These are phyloP conservation scores for Candida gigantensis DNA, from an alignment of 1,139 yeast species.

Conservation along the genomic window DNA sequence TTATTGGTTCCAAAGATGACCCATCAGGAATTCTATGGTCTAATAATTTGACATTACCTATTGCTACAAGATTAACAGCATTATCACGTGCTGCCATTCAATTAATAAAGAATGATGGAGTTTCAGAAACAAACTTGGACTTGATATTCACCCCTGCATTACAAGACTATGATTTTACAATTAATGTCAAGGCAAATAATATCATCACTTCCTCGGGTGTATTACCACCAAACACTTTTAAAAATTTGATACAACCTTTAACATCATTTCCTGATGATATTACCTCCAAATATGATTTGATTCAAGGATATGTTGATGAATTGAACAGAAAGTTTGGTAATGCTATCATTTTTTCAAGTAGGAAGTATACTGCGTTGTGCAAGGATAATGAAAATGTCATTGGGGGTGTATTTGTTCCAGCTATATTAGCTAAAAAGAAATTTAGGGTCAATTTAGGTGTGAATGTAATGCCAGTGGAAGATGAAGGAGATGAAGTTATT, in stretches of 20 bases:
- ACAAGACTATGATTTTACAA: conserved; percentile 78
- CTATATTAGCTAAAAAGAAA: conserved; percentile 53
- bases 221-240: conserved; percentile 55
- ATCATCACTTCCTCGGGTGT: conserved; percentile 55
- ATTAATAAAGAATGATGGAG: conserved; percentile 47
- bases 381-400: conserved; percentile 61
- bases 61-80: conserved; percentile 86
- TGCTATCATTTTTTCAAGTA: conserved; percentile 61
- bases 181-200: conserved; percentile 53
- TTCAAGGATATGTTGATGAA: conserved; percentile 54
- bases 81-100: conserved; percentile 75
- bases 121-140: conserved; percentile 49
- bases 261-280: conserved; percentile 49
- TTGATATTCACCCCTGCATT: conserved; percentile 77
- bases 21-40: conserved; percentile 86
- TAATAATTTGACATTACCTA: conserved; percentile 66
- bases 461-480: conserved; percentile 65
- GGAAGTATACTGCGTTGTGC: conserved; percentile 50
- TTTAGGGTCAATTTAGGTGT: conserved; percentile 82
- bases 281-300: conserved; percentile 53
- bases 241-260: conserved; percentile 55
- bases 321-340: conserved; percentile 57
- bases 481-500: conserved; percentile 51
- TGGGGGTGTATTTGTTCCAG: conserved; percentile 80
- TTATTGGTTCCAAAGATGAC: conserved; percentile 80